Conservation (phyloP, 169 alveolate genomes). For the Plasmodium falciparum region DNA sequence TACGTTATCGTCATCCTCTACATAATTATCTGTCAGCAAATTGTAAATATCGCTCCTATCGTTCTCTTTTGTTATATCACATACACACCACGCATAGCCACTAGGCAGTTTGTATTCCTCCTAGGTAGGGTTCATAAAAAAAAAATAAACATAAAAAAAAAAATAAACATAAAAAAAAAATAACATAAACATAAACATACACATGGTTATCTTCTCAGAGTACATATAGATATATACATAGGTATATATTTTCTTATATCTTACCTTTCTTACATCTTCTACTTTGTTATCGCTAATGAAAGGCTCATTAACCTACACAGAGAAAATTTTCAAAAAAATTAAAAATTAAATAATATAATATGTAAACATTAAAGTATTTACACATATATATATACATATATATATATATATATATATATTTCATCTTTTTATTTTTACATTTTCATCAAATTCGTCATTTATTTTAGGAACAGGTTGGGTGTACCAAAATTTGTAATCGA, state of each 20-base stretch:
- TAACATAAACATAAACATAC: neutral
- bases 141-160: neutral
- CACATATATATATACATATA: neutral
- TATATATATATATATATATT: slow-evolving; percentile 23
- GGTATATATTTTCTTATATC: neutral
- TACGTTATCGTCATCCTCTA: slow-evolving; percentile 97
- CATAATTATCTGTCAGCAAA: slow-evolving; percentile 95
- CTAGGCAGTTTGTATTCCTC: slow-evolving; percentile 92
- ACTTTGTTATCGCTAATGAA: slow-evolving; percentile 68
- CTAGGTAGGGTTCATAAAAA: slow-evolving; percentile 61
- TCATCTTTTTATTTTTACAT: slow-evolving; percentile 24
- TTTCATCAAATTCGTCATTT: slow-evolving; percentile 82
- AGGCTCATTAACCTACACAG: slow-evolving; percentile 75
- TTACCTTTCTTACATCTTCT: slow-evolving; percentile 64
- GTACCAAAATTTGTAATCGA: slow-evolving; percentile 95
- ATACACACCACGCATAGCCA: slow-evolving; percentile 94
- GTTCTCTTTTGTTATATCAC: slow-evolving; percentile 90
- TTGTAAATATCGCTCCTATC: slow-evolving; percentile 78
- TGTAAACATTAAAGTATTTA: neutral
- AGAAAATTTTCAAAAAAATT: too few species aligned
- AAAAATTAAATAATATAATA: slow-evolving; percentile 14
- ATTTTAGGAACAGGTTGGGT: slow-evolving; percentile 96
- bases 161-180: neutral
- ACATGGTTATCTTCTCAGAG: too few species aligned
- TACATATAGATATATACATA: neutral